Base-by-base conservation (phyloP, 805 yeast genomes). In the Saturnispora silvae region DNA sequence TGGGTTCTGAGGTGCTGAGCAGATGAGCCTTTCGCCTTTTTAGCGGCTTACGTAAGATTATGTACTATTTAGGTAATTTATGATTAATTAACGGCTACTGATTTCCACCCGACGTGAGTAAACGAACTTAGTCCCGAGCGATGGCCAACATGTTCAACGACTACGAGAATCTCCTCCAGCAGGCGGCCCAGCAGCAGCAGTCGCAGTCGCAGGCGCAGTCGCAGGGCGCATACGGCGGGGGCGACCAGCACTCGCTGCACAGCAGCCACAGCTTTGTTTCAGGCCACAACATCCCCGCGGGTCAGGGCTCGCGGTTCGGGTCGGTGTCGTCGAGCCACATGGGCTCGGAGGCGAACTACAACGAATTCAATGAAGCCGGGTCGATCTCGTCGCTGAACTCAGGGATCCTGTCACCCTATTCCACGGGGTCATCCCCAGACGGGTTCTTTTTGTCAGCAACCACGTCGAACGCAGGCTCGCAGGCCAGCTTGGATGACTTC, bases 361-460 rank as follows among this genome's bases (percentile, higher is more conserved):
- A 50, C 20, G 60, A 57, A 14, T 37, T 56, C 11, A 54, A 54
- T 35, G 60, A 56, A 40, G 60, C 56, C 2, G 41, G 50, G 44
- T 41, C 46, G 15, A 6, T 25, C 7, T 48, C 53, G 31, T 50
- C 54, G 17, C 44, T 56, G 29, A 48, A 50, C 28, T 53, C 60
- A 2, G 52, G 56, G 1, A 50, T 54, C 4, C 35, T 58, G 18
- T 57, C 63, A 3, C 63, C 64, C 8, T 57, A 56, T 38, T 56
- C 61, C 8, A 46, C 54, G 8, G 64, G 61, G 6, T 60, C 64
- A 2, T 59, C 63, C 3, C 64, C 64, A 4, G 64, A 59, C 34
- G 59, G 50, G 14, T 50, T 57, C 31, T 46, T 59, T n/a, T 45
- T 55, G 7, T 44, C 44, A 18, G 38, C 46, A 24, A 40, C 48